Base-by-base conservation (phyloP, 2,329 filamentous ascomycete genomes). In the Lasiodiplodia theobromae region DNA sequence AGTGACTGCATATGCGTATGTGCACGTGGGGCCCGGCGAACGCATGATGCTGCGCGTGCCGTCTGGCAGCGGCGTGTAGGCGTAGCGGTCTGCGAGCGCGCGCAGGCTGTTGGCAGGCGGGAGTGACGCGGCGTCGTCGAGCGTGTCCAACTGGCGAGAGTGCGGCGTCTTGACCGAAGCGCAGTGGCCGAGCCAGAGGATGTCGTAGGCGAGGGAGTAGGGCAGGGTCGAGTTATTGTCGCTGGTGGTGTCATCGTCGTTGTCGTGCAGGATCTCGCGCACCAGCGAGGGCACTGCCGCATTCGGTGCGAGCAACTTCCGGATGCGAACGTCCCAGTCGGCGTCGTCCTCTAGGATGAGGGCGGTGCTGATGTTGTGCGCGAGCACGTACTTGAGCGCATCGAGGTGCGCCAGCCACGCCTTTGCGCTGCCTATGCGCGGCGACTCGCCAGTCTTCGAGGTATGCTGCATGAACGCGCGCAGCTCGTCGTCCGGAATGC, bases 181-280 rank as follows among this genome's bases (percentile, higher is more conserved):
- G 66, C 75, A 80, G 69, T 81, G 79, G 8, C 79, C 79, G 4
- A 78, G 71, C 71, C 75, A 74, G 18, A 81, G 72, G 28, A 80
- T 34, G 66, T 81, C 77, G 77, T 78, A 80, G 14, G 74, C 77
- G 76, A 6, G 72, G 37, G 76, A 70, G 64, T 77, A 79, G 0
- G 77, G 77, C 2, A 71, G 71, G 28, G 54, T 73, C 31, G 62
- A 66, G 25, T 60, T 70, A 53, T 3, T 57, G 67, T 51, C 37
- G 47, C 18, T 34, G 6, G 28, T 12, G 51, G 6, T 16, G 37
- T 40, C 18, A 44, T 18, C 14, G n/a, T 52, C 49, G 16, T 4
- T 25, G 37, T 66, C 63, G 31, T 37, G 25, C 16, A 62, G 49
- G 11, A 63, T 62, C 16, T 47, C 31, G 44, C 66, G 56, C 14